Base-by-base conservation (phyloP, 441 rosid genomes). In the Hura crepitans region DNA sequence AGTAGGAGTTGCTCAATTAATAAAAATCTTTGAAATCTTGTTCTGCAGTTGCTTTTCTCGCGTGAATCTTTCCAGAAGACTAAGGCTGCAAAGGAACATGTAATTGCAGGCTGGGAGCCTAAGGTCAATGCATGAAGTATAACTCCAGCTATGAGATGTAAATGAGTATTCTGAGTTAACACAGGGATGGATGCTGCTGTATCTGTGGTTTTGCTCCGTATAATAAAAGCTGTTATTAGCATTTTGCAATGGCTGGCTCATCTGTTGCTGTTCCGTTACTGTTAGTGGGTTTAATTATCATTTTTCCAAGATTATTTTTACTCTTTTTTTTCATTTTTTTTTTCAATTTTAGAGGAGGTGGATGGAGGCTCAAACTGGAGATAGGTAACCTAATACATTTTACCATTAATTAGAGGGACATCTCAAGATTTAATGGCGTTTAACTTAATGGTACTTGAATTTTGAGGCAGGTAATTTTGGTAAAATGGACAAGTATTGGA, bases 71-170 rank as follows among this genome's bases (percentile, higher is more conserved):
- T 91, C 1, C 76, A 70, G 78, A 89, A 89, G 77, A 93, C 97
- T 7, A 86, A 76, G 54, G 80, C 86, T 22, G 70, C 77, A 7
- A 69, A 81, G 62, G 83, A 88, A 77, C 43, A 84, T 51, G 87
- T 91, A 69, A 68, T 93, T 47, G 86, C 94, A 0, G 96, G 98
- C 46, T 93, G 97, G 98, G 88, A 47, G 37, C 80, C 85, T 2
- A 87, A 93, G 84, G 91, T 90, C 58, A 82, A 90, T 65, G 81
- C 83, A 25, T 93, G 94, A 89, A 80, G 13, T 27, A 22, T 12
- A 74, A 69, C n/a, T 69, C 37, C 62, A 66, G 62, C 33, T 20
- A 28, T 67, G 67, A 45, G 71, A 65, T 80, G 58, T 60, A 35
- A 39, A 51, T 64, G 54, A 66, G 66, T 33, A 58, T 10, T 47